These are phyloP conservation scores for Sequoia sempervirens DNA, from an alignment of 75 land plant genomes.

Conservation along the genomic window DNA sequence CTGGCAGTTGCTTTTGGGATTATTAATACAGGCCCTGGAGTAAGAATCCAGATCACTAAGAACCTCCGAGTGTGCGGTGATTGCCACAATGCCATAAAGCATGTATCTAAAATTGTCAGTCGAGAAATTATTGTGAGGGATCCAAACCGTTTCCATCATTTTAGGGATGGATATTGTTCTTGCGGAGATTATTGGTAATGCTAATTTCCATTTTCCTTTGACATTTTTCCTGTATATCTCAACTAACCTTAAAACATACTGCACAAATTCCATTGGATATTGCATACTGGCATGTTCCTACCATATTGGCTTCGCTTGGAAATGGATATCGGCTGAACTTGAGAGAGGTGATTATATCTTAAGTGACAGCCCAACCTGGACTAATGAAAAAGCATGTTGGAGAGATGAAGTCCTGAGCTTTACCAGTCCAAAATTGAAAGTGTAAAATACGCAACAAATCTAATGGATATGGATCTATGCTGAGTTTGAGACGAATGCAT, in stretches of 20 bases:
- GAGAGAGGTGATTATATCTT: background rate
- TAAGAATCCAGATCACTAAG: constrained; percentile 10
- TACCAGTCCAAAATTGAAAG: background rate
- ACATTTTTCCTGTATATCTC: background rate
- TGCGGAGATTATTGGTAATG: constrained; percentile 16
- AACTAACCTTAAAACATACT: background rate
- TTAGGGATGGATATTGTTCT: constrained; percentile 23
- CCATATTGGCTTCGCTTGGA: background rate
- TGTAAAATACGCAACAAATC: background rate
- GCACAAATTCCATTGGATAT: background rate
- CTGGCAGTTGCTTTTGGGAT: constrained; percentile 27
- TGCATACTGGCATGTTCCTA: background rate
- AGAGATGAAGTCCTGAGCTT: too few species aligned
- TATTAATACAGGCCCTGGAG: constrained; percentile 17
- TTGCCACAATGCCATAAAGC: constrained; percentile 21
- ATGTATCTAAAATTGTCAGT: constrained; percentile 12
- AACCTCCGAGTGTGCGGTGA: constrained; percentile 14
- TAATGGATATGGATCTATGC: background rate
- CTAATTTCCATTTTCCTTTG: background rate
- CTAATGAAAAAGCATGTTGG: background rate
- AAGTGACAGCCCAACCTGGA: background rate
- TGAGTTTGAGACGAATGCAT: background rate
- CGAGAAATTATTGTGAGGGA: constrained; percentile 26
- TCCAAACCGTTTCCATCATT: constrained; percentile 19
- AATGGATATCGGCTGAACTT: background rate